phyloP scores from a whole-genome alignment of 495 filamentous ascomycete genomes.

The Hypoxylon crocopeplum region DNA sequence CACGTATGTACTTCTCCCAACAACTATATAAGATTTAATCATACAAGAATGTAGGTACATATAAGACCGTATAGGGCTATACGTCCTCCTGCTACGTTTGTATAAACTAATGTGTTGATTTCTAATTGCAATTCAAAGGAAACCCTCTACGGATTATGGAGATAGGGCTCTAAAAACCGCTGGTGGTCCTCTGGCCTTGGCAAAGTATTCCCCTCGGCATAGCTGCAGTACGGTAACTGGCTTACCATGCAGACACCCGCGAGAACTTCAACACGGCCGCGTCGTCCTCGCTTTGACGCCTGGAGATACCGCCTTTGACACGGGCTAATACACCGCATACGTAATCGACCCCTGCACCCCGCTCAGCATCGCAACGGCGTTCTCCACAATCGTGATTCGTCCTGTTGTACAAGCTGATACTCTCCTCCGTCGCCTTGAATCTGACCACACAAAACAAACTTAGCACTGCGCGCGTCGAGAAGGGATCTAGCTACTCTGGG shows the following conservation, averaged over 20 bases:
- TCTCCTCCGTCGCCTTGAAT: slow-evolving; percentile 8
- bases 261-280: slow-evolving; percentile 6
- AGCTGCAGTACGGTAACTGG: slow-evolving; percentile 1
- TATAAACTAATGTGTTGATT: no score
- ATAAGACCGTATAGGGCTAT: slow-evolving; percentile 29
- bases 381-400: slow-evolving; percentile 9
- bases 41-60: no score
- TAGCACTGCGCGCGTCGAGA: slow-evolving; percentile 5
- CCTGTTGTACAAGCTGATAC: slow-evolving; percentile 1
- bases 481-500: slow-evolving; percentile 4
- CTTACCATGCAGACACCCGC: neutral
- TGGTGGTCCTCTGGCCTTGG: slow-evolving; percentile 1
- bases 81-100: no score
- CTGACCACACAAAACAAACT: slow-evolving; percentile 8
- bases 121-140: neutral
- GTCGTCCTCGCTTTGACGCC: slow-evolving; percentile 11
- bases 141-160: slow-evolving; percentile 15
- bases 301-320: slow-evolving; percentile 13
- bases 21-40: no score
- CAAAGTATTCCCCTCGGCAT: slow-evolving; percentile 1
- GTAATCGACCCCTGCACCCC: neutral
- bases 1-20: no score
- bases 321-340: slow-evolving; percentile 6
- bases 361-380: slow-evolving; percentile 10
- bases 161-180: slow-evolving; percentile 2